Conservation (phyloP, 164 flowering plant species). For the Berberis thunbergii region DNA sequence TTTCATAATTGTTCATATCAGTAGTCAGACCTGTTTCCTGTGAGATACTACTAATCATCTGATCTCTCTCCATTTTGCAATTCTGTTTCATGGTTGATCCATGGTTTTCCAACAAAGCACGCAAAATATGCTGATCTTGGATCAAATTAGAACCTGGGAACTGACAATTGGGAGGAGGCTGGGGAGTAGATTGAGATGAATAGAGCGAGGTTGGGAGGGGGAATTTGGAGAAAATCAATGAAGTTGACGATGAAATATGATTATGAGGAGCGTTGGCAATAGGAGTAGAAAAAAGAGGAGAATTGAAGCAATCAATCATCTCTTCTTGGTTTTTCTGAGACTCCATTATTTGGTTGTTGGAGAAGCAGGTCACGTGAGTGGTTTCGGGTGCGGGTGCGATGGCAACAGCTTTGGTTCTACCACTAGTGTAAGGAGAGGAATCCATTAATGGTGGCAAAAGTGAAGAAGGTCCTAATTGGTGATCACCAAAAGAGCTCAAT, state of each 20-base stretch:
- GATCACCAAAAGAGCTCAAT: conserved; percentile 28
- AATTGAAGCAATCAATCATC: conserved; percentile 25
- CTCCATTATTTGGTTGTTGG: conserved; percentile 22
- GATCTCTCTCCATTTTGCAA: conserved; percentile 40
- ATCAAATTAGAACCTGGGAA: conserved; percentile 24
- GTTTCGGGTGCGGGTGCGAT: conserved; percentile 3
- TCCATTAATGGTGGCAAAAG: conserved; percentile 65
- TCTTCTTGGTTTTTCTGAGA: conserved; percentile 24
- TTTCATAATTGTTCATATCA: conserved; percentile 51
- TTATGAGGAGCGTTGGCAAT: conserved; percentile 4
- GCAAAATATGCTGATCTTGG: conserved; percentile 43
- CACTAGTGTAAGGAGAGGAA: conserved; percentile 28
- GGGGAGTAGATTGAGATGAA: conserved; percentile 19
- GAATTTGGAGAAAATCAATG: conserved; percentile 18
- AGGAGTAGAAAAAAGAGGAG: conserved; percentile 20
- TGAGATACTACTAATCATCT: conserved; percentile 31
- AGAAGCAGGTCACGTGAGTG: conserved; percentile 35
- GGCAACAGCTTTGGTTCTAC: conserved; percentile 10
- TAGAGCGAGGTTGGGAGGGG: conserved; percentile 22
- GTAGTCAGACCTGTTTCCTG: conserved; percentile 49
- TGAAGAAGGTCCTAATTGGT: conserved; percentile 20
- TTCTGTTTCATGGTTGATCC: conserved; percentile 31
- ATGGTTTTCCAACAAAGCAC: conserved; percentile 35
- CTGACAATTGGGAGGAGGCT: conserved; percentile 18
- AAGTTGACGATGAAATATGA: conserved; percentile 8